These are phyloP conservation scores for Rhodotorula paludigena DNA, from an alignment of 768 basidiomycete genomes.

Conservation along the genomic window DNA sequence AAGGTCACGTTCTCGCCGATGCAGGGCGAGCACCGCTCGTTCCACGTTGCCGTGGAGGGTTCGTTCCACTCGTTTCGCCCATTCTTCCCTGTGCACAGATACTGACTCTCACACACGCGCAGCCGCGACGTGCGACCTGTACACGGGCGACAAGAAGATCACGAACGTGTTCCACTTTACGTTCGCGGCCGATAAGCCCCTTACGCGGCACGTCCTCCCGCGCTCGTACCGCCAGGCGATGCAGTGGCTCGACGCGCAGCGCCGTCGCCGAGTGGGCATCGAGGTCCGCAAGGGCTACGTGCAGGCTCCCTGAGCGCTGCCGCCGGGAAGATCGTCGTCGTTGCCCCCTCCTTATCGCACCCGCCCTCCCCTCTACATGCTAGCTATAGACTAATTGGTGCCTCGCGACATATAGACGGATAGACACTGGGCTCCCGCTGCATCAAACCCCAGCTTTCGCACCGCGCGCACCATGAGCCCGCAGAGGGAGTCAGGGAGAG, in stretches of 20 bases:
- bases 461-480: no score
- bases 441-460: no score
- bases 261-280: conserved; percentile 24
- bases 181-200: conserved; percentile 22
- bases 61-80: background rate
- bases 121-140: conserved; percentile 36
- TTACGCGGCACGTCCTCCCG: conserved; percentile 39
- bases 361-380: no score
- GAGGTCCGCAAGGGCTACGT: conserved; percentile 15
- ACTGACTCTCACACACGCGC: background rate
- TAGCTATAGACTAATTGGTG: no score
- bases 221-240: conserved; percentile 30
- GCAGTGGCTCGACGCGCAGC: conserved; percentile 35
- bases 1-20: conserved; percentile 40
- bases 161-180: conserved; percentile 42
- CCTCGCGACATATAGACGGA: no score
- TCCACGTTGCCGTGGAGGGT: conserved; percentile 41
- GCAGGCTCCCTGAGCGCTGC: background rate
- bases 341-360: no score
- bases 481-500: no score
- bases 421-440: no score
- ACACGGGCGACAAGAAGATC: conserved; percentile 34
- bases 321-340: no score
- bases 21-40: conserved; percentile 29
- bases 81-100: no score